These are phyloP conservation scores for Tulasnella calospora DNA, from an alignment of 768 basidiomycete genomes.

Conservation along the genomic window DNA sequence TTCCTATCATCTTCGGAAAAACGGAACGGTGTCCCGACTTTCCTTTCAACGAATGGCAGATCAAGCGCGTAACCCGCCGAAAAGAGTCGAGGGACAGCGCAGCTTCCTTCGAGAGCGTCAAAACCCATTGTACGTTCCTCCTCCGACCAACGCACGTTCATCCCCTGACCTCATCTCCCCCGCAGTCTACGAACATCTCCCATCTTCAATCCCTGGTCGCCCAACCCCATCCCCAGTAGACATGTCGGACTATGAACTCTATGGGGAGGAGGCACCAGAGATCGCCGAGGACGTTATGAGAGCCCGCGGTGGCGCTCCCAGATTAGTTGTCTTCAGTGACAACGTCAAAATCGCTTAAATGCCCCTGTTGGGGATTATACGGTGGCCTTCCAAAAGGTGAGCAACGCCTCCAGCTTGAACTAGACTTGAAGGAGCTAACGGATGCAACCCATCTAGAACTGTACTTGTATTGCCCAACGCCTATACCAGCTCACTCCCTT, in stretches of 20 bases:
- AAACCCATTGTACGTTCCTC: background rate
- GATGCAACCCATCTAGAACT: background rate
- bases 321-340: background rate
- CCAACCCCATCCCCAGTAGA: background rate
- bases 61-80: background rate
- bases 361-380: background rate
- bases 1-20: background rate
- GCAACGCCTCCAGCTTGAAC: background rate
- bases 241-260: background rate
- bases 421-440: background rate
- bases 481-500: constrained; percentile 3
- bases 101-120: background rate
- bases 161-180: background rate
- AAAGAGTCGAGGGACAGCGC: constrained; percentile 1
- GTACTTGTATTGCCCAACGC: constrained; percentile 8
- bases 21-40: background rate
- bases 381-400: background rate
- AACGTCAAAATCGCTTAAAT: constrained; percentile 5
- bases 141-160: background rate
- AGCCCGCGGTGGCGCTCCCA: background rate
- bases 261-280: background rate
- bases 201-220: background rate
- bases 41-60: background rate
- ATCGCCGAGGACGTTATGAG: background rate
- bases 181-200: constrained; percentile 1